phyloP scores from a whole-genome alignment of 805 yeast species.

The Saturnispora sekii region DNA sequence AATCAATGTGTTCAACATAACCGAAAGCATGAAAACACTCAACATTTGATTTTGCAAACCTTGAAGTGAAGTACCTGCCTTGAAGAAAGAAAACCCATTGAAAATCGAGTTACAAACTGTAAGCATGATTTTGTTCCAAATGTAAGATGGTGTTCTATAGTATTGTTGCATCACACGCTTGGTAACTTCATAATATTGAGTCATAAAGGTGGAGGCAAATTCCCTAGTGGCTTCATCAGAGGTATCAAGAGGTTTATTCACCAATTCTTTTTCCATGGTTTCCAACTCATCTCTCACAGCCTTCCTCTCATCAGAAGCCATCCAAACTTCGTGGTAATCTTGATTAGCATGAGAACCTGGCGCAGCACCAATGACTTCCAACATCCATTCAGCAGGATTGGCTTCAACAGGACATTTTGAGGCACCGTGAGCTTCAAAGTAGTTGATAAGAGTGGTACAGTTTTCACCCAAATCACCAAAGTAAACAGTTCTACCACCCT shows the following conservation, averaged over 20 bases:
- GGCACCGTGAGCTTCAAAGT: slow-evolving; percentile 60
- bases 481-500: slow-evolving; percentile 67
- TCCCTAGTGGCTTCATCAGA: slow-evolving; percentile 27
- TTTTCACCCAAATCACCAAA: slow-evolving; percentile 65
- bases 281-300: slow-evolving; percentile 53
- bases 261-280: slow-evolving; percentile 51
- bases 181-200: slow-evolving; percentile 37
- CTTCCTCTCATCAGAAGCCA: slow-evolving; percentile 50
- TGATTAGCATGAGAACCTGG: slow-evolving; percentile 68
- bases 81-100: slow-evolving; percentile 63
- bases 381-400: slow-evolving; percentile 90
- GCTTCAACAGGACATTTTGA: slow-evolving; percentile 57
- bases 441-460: slow-evolving; percentile 44
- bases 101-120: slow-evolving; percentile 45
- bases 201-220: slow-evolving; percentile 36
- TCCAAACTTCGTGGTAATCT: slow-evolving; percentile 73
- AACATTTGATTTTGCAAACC: slow-evolving; percentile 80
- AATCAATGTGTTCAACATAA: slow-evolving; percentile 44
- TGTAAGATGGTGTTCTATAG: slow-evolving; percentile 55
- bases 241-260: slow-evolving; percentile 27
- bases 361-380: slow-evolving; percentile 76
- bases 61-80: slow-evolving; percentile 50
- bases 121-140: slow-evolving; percentile 47
- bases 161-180: slow-evolving; percentile 48
- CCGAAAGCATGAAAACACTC: slow-evolving; percentile 58